phyloP scores from a whole-genome alignment of 1,139 yeast genomes.

The Debaryomyces psychrophilus region DNA sequence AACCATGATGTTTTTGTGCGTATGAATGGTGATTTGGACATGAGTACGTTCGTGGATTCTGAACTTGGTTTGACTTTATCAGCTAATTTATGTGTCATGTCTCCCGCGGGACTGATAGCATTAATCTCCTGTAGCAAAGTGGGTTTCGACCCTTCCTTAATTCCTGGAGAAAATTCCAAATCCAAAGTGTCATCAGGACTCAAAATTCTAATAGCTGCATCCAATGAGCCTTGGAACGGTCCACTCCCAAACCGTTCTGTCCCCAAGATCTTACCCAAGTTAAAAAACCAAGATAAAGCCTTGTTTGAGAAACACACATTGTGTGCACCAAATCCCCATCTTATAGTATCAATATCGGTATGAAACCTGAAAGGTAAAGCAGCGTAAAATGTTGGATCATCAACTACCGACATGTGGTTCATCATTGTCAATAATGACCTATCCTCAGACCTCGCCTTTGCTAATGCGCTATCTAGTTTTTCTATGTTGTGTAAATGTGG shows the following conservation, averaged over 20 bases:
- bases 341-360: conserved; percentile 62
- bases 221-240: conserved; percentile 88
- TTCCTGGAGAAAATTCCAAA: conserved; percentile 47
- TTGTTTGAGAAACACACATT: conserved; percentile 79
- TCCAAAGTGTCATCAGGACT: conserved; percentile 77
- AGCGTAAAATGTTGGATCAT: conserved; percentile 92
- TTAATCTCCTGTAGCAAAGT: conserved; percentile 37
- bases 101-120: conserved; percentile 17
- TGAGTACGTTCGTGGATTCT: conserved; percentile 34
- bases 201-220: conserved; percentile 84
- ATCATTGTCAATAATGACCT: conserved; percentile 83
- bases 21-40: conserved; percentile 50
- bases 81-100: conserved; percentile 22
- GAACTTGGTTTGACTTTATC: conserved; percentile 33
- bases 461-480: conserved; percentile 63
- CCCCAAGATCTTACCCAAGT: conserved; percentile 83
- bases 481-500: conserved; percentile 66
- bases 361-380: conserved; percentile 75
- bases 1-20: conserved; percentile 81
- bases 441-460: conserved; percentile 63
- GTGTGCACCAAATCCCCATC: conserved; percentile 96
- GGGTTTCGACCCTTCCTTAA: conserved; percentile 32
- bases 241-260: conserved; percentile 90
- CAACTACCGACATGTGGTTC: conserved; percentile 95
- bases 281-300: conserved; percentile 64